Evolutionary conservation across 495 filamentous ascomycete species (phyloP).

Genomic region (Cercophora newfieldiana): DNA sequence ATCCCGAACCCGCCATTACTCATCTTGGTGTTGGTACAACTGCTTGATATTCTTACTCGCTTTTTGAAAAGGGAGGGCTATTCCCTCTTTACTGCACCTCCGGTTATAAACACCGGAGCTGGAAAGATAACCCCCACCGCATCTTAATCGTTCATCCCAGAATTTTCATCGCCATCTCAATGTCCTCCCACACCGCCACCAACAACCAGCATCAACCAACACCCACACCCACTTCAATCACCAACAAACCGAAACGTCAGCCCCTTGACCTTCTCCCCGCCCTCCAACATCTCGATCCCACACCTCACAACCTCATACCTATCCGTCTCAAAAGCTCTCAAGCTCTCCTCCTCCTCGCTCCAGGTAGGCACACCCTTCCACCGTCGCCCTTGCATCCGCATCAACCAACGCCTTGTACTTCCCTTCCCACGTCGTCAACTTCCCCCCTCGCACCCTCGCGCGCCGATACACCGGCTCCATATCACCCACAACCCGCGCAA

Average conservation of each 20-base stretch:
- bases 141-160: no score
- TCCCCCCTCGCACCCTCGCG: constrained; percentile 30
- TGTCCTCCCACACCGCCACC: no score
- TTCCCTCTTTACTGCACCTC: no score
- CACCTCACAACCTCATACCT: constrained; percentile 48
- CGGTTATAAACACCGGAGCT: no score
- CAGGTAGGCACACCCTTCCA: constrained; percentile 36
- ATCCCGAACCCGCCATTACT: no score
- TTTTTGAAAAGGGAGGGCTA: no score
- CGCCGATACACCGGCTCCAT: not conserved
- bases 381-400: constrained; percentile 21
- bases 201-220: no score
- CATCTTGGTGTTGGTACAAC: no score
- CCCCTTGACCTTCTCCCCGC: not conserved
- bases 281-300: constrained; percentile 26
- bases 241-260: constrained; percentile 1
- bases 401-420: constrained; percentile 44
- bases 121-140: no score
- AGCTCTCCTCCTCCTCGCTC: constrained; percentile 40
- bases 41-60: no score
- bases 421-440: constrained; percentile 36
- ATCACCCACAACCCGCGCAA: constrained; percentile 24
- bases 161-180: no score
- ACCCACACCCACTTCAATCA: not conserved
- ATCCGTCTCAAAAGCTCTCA: constrained; percentile 41